phyloP scores from a whole-genome alignment of 352 stramenopile species.

The Pythium periplocum region DNA sequence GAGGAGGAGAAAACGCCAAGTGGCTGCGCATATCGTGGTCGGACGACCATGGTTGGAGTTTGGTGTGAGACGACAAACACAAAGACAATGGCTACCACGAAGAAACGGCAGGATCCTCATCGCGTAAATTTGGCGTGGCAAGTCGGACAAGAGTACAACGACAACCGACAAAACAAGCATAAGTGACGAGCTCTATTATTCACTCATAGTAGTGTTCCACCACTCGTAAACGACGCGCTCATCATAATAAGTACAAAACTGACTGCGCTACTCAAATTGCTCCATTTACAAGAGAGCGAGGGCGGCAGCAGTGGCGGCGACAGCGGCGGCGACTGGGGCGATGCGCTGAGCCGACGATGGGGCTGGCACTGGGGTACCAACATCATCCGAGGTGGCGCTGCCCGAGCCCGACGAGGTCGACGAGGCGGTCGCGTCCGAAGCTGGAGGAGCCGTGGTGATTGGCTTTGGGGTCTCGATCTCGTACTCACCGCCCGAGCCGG shows the following conservation, averaged over 20 bases:
- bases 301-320: background rate
- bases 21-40: no score
- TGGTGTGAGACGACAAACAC: no score
- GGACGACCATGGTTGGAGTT: no score
- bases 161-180: no score
- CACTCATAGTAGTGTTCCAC: conserved; percentile 33
- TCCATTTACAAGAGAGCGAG: background rate
- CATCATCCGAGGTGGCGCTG: background rate
- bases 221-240: background rate
- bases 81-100: no score
- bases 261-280: background rate
- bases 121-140: background rate
- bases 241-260: no score
- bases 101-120: no score
- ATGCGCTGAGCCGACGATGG: background rate
- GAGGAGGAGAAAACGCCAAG: no score
- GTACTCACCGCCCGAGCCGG: background rate
- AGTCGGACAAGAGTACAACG: no score
- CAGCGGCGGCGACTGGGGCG: background rate
- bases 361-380: background rate
- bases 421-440: background rate
- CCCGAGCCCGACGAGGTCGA: no score
- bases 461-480: background rate
- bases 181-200: background rate
- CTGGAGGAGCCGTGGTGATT: background rate